Evolutionary conservation across 2,329 filamentous ascomycete genomes (phyloP), one percentile per base, ranked within the genome.

Genomic region (Parasarocladium wereldwijsianum): DNA sequence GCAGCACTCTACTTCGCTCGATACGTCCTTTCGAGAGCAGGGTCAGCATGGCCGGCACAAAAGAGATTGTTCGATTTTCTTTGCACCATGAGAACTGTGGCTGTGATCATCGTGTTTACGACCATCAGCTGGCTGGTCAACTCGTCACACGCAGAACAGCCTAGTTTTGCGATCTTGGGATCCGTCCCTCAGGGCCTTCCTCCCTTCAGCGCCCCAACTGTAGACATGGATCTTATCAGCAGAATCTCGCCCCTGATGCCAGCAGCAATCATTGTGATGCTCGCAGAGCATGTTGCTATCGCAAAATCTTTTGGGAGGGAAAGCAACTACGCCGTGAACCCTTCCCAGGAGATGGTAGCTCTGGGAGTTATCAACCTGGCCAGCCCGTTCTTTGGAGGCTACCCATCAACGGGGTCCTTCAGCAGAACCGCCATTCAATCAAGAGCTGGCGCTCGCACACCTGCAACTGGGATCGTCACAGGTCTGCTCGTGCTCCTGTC

Each of bases 241-340:
- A 57, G 70, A 1, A 84, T 93, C 45, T 63, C 68, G 1, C 61
- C 63, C 24, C 67, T 94, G 38, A 60, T 96, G 4, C 90, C 90
- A 0, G 80, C 81, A 6, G 77, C 80, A 1, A 76, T 94, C 31
- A 93, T 96, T 40, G 86, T 98, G n/a, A 65, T 96, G 34, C 65
- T 96, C 20, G 92, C 96, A 36, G 90, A 96, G 54, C 87, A 96
- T 50, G 93, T 96, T 43, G 85, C 87, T 27, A 94, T 96, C 38
- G 84, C 86, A 12, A 98, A 96, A 52, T 94, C 87, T 0, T 96
- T 98, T 42, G 90, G 90, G 8, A 72, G 87, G 35, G 71, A 94
- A 43, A 96, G 94, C 61, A 93, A 93, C 58, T 98, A 98, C 55
- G 77, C 73, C 11, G 94, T 98, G 49, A 76, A 94, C 42, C 86